Conservation (phyloP, 208 protist species). For the Wallacemonas rigidus region DNA sequence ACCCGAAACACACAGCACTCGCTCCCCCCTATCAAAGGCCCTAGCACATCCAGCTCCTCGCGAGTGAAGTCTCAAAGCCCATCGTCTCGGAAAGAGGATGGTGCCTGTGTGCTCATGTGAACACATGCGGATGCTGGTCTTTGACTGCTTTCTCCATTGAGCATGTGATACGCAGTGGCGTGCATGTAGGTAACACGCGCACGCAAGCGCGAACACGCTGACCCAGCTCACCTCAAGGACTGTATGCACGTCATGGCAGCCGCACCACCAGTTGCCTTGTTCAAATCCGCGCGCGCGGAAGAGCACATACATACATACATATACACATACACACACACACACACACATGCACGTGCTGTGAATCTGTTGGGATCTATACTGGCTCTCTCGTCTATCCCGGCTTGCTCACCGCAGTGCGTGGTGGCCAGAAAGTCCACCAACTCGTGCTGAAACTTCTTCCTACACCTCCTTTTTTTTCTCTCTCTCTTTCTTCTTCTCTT, state of each 20-base stretch:
- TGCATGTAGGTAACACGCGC: no score
- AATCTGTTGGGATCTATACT: no score
- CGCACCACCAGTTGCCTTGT: neutral
- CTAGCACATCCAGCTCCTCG: neutral
- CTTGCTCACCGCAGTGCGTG: neutral
- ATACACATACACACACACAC: no score
- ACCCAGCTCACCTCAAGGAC: no score
- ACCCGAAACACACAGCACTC: neutral
- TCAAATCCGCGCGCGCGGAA: neutral
- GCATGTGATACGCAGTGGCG: no score
- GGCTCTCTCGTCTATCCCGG: no score
- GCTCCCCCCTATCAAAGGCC: conserved; percentile 1
- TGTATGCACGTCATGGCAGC: no score
- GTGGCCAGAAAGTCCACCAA: neutral
- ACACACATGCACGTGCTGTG: no score
- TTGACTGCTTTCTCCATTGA: no score
- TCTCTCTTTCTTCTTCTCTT: neutral
- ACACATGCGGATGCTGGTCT: neutral
- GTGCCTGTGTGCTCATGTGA: conserved; percentile 5
- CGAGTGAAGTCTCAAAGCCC: neutral
- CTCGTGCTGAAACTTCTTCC: neutral
- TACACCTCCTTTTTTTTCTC: conserved; percentile 15
- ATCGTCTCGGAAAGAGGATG: neutral
- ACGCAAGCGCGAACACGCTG: no score
- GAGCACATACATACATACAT: no score